phyloP scores from a whole-genome alignment of 2,329 filamentous ascomycete genomes.

The Pyrenophora seminiperda region DNA sequence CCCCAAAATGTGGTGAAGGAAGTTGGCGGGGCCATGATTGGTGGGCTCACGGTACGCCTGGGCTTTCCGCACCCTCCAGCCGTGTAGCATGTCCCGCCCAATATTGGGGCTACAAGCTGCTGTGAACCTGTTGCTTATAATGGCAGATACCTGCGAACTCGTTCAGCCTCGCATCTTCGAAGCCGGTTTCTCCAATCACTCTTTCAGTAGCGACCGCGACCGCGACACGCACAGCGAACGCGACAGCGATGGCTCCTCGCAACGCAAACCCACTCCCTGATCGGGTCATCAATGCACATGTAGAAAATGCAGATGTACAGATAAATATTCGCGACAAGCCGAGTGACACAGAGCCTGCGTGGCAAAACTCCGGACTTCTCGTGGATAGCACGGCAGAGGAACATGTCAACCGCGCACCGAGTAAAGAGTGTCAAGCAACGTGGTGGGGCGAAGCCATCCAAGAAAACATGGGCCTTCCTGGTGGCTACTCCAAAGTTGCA shows the following conservation, averaged over 20 bases:
- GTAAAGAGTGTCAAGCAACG: constrained; percentile 24
- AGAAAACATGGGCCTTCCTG: constrained; percentile 37
- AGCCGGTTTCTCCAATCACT: constrained; percentile 14
- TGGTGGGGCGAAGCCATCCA: constrained; percentile 39
- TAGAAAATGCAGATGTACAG: constrained; percentile 28
- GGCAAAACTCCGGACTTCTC: constrained; percentile 2
- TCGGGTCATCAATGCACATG: constrained; percentile 35
- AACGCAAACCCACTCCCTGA: constrained; percentile 21
- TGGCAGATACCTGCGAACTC: constrained; percentile 25
- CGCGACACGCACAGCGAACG: constrained; percentile 13
- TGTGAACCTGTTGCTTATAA: constrained; percentile 18
- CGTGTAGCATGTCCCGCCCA: constrained; percentile 19
- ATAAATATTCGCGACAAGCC: constrained; percentile 14
- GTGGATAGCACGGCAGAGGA: background rate
- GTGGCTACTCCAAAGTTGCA: constrained; percentile 43
- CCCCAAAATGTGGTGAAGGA: constrained; percentile 14
- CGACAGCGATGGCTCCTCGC: constrained; percentile 24
- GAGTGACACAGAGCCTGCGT: background rate
- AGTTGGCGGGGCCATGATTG: constrained; percentile 2
- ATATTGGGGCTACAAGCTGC: constrained; percentile 37
- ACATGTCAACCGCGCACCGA: constrained; percentile 1
- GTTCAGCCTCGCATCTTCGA: constrained; percentile 12
- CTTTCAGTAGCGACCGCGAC: constrained; percentile 8
- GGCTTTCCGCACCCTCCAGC: constrained; percentile 5
- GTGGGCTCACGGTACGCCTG: background rate